These are phyloP conservation scores for Monilinia laxa DNA, from an alignment of 2,329 filamentous ascomycete genomes.

Conservation along the genomic window DNA sequence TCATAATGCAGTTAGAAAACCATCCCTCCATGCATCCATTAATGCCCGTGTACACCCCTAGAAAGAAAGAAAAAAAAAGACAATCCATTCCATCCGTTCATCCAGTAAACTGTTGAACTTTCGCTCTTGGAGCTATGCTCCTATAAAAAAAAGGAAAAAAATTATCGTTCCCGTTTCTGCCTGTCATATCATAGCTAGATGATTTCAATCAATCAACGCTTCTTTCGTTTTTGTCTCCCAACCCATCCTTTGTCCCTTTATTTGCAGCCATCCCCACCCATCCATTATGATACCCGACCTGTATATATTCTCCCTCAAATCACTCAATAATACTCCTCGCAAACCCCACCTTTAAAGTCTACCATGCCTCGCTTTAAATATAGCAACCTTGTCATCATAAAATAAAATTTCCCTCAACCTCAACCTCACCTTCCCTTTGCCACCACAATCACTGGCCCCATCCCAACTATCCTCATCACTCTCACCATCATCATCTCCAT, in stretches of 20 bases:
- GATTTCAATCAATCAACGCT: conserved; percentile 2
- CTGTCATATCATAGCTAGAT: conserved; percentile 5
- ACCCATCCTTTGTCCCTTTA: background rate
- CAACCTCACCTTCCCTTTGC: conserved; percentile 48
- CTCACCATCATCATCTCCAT: conserved; percentile 39
- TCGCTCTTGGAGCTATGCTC: background rate
- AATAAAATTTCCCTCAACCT: conserved; percentile 76
- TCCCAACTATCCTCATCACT: conserved; percentile 51
- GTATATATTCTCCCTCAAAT: conserved; percentile 23
- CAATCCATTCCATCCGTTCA: background rate
- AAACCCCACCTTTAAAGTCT: conserved; percentile 29
- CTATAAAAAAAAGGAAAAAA: background rate
- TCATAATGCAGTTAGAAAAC: background rate
- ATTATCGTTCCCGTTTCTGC: background rate
- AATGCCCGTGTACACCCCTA: conserved; percentile 1
- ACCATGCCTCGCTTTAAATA: conserved; percentile 67
- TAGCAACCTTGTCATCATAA: conserved; percentile 78
- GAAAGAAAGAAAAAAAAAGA: background rate
- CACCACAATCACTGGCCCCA: conserved; percentile 49
- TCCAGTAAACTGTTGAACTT: background rate
- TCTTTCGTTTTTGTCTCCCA: background rate
- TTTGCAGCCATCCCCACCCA: background rate
- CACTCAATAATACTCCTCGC: background rate
- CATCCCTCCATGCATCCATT: conserved; percentile 4
- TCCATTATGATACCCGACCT: background rate